A percentile compares a stretch with the other conserved stretches of the same genome.
phyloP scores from a whole-genome alignment of 2,329 filamentous ascomycete genomes.

The Coniochaeta sp. region DNA sequence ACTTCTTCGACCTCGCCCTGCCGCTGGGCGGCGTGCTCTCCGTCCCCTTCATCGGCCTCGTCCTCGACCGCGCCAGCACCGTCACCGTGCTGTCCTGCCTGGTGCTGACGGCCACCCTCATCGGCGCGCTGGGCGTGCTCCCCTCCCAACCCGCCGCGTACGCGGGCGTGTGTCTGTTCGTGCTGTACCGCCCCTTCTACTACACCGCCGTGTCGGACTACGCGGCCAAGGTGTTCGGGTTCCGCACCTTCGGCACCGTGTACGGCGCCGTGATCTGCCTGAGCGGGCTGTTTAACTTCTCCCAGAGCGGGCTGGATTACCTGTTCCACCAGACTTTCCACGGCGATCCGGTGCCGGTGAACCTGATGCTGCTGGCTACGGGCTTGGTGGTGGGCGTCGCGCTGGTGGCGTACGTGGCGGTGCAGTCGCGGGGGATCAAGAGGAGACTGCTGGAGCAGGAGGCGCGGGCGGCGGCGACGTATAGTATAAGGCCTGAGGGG shows the following conservation, averaged over 20 bases:
- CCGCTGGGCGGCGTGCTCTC: constrained; percentile 78
- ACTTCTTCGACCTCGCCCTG: constrained; percentile 73
- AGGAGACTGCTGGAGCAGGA: constrained; percentile 22
- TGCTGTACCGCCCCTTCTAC: constrained; percentile 80
- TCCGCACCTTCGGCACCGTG: constrained; percentile 87
- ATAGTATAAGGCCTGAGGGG: not conserved
- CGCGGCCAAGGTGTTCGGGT: constrained; percentile 85
- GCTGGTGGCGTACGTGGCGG: constrained; percentile 60
- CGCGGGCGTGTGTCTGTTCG: constrained; percentile 69
- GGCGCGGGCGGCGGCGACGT: constrained; percentile 7
- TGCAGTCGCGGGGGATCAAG: constrained; percentile 28
- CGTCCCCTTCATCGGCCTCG: constrained; percentile 75
- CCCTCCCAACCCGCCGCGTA: constrained; percentile 66
- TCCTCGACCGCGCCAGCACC: constrained; percentile 73
- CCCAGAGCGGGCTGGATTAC: constrained; percentile 71
- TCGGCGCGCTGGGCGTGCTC: constrained; percentile 70
- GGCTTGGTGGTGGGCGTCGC: constrained; percentile 57
- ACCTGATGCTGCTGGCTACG: constrained; percentile 55
- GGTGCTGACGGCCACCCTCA: constrained; percentile 63
- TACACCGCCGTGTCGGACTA: constrained; percentile 90
- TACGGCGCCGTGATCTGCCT: constrained; percentile 86
- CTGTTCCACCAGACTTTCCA: constrained; percentile 66
- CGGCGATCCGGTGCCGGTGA: constrained; percentile 70
- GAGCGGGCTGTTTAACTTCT: constrained; percentile 77
- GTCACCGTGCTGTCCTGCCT: constrained; percentile 63